phyloP scores from a whole-genome alignment of 2,329 filamentous ascomycete genomes.

The Microdochium trichocladiopsis region DNA sequence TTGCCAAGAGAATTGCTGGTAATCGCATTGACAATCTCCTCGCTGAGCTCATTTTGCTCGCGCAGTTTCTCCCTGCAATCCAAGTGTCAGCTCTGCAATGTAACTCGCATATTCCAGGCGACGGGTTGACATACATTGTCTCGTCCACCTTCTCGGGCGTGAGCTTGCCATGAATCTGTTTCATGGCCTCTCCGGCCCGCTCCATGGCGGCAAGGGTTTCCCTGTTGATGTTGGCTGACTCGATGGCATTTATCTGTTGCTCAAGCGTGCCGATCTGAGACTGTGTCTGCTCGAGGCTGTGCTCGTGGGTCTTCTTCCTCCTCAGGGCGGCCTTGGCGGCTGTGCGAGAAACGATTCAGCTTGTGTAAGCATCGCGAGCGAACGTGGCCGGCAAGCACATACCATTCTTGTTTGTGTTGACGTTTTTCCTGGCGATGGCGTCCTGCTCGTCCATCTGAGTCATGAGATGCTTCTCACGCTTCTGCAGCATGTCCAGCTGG shows the following conservation, averaged over 20 bases:
- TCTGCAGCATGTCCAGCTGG: constrained; percentile 96
- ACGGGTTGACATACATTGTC: constrained; percentile 65
- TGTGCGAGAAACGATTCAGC: constrained; percentile 25
- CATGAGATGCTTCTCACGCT: constrained; percentile 86
- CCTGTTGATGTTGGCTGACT: constrained; percentile 97
- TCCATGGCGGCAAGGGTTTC: constrained; percentile 94
- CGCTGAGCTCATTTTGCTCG: constrained; percentile 87
- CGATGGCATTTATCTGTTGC: constrained; percentile 93
- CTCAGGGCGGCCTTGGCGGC: constrained; percentile 84
- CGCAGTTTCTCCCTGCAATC: constrained; percentile 71
- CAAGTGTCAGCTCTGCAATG: constrained; percentile 4
- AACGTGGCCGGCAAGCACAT: constrained; percentile 25
- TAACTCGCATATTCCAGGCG: constrained; percentile 1
- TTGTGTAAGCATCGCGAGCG: not conserved
- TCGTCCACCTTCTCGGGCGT: constrained; percentile 92
- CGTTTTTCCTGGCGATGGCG: constrained; percentile 78
- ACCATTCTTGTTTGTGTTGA: constrained; percentile 88
- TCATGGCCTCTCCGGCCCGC: constrained; percentile 84
- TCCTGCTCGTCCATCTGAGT: constrained; percentile 93
- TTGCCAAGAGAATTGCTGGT: constrained; percentile 62
- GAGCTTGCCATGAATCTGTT: constrained; percentile 82
- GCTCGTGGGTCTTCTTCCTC: constrained; percentile 92
- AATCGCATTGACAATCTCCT: constrained; percentile 86
- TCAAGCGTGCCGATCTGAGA: constrained; percentile 89
- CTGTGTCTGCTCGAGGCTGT: constrained; percentile 83